Percentiles rank a stretch among this genome's conserved stretches.
phyloP scores from a whole-genome alignment of 2,329 filamentous ascomycete genomes.

The Clathrospora elynae region DNA sequence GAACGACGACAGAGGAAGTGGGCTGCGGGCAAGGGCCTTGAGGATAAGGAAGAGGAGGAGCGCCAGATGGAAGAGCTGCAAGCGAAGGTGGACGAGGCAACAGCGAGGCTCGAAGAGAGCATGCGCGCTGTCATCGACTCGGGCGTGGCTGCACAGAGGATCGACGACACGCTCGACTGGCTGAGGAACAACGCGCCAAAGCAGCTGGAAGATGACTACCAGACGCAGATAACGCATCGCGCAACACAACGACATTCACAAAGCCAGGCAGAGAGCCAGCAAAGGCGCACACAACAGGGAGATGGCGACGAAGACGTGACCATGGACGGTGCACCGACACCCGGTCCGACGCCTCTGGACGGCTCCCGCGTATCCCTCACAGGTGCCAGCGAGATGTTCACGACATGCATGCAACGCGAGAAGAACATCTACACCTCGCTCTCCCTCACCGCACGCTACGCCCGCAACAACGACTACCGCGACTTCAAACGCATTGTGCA shows the following conservation, averaged over 20 bases:
- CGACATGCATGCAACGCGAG: slow-evolving; percentile 45
- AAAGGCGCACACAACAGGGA: slow-evolving; percentile 16
- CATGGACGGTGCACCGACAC: slow-evolving; percentile 47
- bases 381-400: slow-evolving; percentile 47
- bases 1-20: slow-evolving; percentile 41
- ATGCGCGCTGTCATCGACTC: slow-evolving; percentile 65
- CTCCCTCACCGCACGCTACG: slow-evolving; percentile 56
- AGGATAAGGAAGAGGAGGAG: slow-evolving; percentile 49
- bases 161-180: slow-evolving; percentile 53
- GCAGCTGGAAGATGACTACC: slow-evolving; percentile 34
- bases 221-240: slow-evolving; percentile 46
- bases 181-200: slow-evolving; percentile 47
- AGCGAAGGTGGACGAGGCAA: slow-evolving; percentile 57
- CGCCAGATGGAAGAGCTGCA: slow-evolving; percentile 47
- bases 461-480: slow-evolving; percentile 64
- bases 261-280: slow-evolving; percentile 31
- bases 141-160: slow-evolving; percentile 52
- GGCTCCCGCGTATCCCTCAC: slow-evolving; percentile 39
- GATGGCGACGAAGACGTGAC: slow-evolving; percentile 29
- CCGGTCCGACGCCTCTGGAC: slow-evolving; percentile 47
- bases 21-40: slow-evolving; percentile 43
- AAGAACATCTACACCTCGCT: slow-evolving; percentile 52
- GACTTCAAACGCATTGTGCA: slow-evolving; percentile 67
- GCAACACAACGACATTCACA: slow-evolving; percentile 41
- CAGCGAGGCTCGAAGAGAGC: slow-evolving; percentile 61